Base-by-base conservation (phyloP, 306 rosid genomes). In the Vigna trinervia region DNA sequence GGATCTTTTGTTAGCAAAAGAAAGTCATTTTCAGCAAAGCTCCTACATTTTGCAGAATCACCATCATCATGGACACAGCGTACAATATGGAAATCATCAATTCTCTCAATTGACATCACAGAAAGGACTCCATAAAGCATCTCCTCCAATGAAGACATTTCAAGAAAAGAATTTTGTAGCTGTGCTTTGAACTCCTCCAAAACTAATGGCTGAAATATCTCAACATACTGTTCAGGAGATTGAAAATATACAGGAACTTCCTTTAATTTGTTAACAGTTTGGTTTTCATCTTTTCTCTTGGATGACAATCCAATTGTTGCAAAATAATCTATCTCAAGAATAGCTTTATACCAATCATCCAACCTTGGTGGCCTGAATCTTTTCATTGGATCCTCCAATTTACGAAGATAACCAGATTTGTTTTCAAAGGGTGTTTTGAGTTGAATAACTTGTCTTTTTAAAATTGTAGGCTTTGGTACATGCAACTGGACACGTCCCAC, bases 171-270 rank as follows among this genome's bases (percentile, higher is more conserved):
- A 80, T 84, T 94, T n/a, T 88, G 92, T 67, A 94, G 68, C 82
- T 94, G 98, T 2, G 97, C 97, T 85, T 89, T 94, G 69, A 94
- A 89, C 86, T 94, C 98, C 90, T 94, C 98, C 92, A 90, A 85
- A 85, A 94, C 92, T 79, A 92, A 80, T 38, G 98, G 98, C 45
- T 84, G 88, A 81, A 94, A 94, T 83, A 86, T 95, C 80, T 85
- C 89, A 52, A 88, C 73, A 73, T 95, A 95, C 74, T 95, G 93
- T 78, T 95, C 95, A 45, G 93, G 86, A 68, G 98, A 92, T 83
- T 90, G 90, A 77, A 95, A 95, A 87, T 79, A 68, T 46, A 89
- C 87, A 77, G 98, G 98, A 85, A 95, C 92, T 85, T 90, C 92
- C 84, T 88, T 92, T 46, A 95, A 85, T 56, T 90, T 90, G 75